These are phyloP conservation scores for Sclerospora graminicola DNA, from an alignment of 352 stramenopile genomes.

Conservation along the genomic window DNA sequence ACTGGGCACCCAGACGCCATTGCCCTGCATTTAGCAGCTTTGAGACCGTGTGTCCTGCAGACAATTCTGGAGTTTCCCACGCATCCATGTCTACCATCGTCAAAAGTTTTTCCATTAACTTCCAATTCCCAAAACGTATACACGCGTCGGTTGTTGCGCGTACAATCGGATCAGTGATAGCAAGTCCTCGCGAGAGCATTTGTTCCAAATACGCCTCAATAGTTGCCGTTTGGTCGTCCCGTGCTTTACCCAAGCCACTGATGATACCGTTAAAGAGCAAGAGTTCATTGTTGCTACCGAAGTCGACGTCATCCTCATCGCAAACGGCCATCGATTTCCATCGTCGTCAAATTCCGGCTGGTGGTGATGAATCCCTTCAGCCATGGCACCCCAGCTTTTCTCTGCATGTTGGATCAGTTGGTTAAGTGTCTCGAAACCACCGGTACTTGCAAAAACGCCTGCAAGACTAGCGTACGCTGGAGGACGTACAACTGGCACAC, in stretches of 20 bases:
- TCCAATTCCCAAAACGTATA: slow-evolving; percentile 54
- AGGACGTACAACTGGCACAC: slow-evolving; percentile 52
- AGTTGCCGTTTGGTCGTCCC: slow-evolving; percentile 52
- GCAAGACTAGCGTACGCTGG: slow-evolving; percentile 78
- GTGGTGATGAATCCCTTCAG: slow-evolving; percentile 12
- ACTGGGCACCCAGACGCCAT: slow-evolving; percentile 44
- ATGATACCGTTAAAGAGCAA: slow-evolving; percentile 76
- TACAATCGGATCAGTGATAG: slow-evolving; percentile 68
- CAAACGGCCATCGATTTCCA: slow-evolving; percentile 15
- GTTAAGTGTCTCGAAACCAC: slow-evolving; percentile 57
- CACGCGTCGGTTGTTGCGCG: slow-evolving; percentile 65
- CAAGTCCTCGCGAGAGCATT: slow-evolving; percentile 37
- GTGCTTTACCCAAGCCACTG: slow-evolving; percentile 67
- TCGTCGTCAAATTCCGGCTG: slow-evolving; percentile 21
- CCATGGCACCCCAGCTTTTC: slow-evolving; percentile 20
- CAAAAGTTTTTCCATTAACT: slow-evolving; percentile 32
- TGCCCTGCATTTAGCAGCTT: slow-evolving; percentile 57
- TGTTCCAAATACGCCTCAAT: slow-evolving; percentile 49
- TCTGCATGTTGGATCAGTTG: slow-evolving; percentile 52
- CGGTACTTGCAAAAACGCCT: slow-evolving; percentile 65
- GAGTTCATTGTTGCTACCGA: slow-evolving; percentile 20
- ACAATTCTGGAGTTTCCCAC: slow-evolving; percentile 47
- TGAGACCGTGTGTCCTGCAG: slow-evolving; percentile 64
- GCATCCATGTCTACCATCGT: slow-evolving; percentile 35
- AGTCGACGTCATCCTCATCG: slow-evolving; percentile 17